Evolutionary conservation across 148 eudicot genomes (phyloP).

Genomic region (Rhododendron ovatum): DNA sequence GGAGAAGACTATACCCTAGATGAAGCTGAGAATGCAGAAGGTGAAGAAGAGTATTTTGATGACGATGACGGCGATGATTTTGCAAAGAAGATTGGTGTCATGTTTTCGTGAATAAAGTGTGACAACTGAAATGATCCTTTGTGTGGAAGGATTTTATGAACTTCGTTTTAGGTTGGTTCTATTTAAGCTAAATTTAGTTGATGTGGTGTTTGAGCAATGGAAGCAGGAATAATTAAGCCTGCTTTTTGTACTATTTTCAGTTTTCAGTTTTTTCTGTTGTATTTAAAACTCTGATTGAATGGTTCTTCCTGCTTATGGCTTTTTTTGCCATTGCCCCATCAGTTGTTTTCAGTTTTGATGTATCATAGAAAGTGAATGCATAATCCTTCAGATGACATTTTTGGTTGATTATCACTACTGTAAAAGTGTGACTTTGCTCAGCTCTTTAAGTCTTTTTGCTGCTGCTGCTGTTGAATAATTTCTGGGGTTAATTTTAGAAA

Average conservation of each 20-base stretch:
- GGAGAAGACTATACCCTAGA: constrained; percentile 57
- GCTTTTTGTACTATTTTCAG: constrained; percentile 4
- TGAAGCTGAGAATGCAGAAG: constrained; percentile 56
- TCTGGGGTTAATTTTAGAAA: too few species aligned
- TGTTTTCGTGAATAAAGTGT: constrained; percentile 29
- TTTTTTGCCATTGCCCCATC: background rate
- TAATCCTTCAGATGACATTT: background rate
- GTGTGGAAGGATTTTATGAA: constrained; percentile 3
- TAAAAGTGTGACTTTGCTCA: background rate
- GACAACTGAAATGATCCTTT: background rate
- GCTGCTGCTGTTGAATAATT: background rate
- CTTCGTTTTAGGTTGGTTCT: background rate
- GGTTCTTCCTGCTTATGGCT: constrained; percentile 3
- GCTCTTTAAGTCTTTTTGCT: background rate
- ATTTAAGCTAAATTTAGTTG: constrained; percentile 2
- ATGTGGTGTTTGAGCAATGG: constrained; percentile 9
- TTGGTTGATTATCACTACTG: background rate
- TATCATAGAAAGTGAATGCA: constrained; percentile 9
- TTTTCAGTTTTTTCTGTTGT: constrained; percentile 3
- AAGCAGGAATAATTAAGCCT: constrained; percentile 4
- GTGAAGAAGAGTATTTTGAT: constrained; percentile 46
- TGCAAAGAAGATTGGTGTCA: constrained; percentile 78
- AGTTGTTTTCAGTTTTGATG: background rate
- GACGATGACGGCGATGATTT: constrained; percentile 83
- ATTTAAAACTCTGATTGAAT: constrained; percentile 13